A percentile compares a stretch with the other conserved stretches of the same genome.
phyloP scores from a whole-genome alignment of 345 rosid species.

The Acer yangbiense region DNA sequence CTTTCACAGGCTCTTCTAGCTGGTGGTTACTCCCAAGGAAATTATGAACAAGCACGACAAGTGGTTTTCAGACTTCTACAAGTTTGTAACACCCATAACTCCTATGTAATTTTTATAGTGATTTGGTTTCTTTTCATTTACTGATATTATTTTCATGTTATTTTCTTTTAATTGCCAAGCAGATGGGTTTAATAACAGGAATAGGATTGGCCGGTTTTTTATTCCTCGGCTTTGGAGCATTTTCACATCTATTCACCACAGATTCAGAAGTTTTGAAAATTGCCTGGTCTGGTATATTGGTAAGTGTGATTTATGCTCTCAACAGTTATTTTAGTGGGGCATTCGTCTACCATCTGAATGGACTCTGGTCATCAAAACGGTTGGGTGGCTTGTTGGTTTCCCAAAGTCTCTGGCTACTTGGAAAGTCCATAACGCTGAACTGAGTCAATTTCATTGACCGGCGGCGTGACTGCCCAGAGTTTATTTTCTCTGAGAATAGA shows the following conservation, averaged over 20 bases:
- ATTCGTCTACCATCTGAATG: background rate
- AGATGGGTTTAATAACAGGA: slow-evolving; percentile 87
- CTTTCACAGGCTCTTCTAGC: slow-evolving; percentile 84
- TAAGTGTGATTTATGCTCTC: slow-evolving; percentile 41
- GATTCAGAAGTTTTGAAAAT: slow-evolving; percentile 82
- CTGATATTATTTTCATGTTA: slow-evolving; percentile 20
- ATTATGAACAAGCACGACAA: slow-evolving; percentile 65
- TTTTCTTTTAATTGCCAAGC: slow-evolving; percentile 25
- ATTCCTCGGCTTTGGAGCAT: slow-evolving; percentile 72
- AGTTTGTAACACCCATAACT: slow-evolving; percentile 39
- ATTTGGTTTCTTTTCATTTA: background rate
- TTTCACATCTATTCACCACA: slow-evolving; percentile 68
- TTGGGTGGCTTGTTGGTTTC: background rate
- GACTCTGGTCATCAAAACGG: background rate
- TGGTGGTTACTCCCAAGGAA: slow-evolving; percentile 65
- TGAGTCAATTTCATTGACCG: background rate
- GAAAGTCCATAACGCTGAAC: background rate
- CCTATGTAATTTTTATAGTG: slow-evolving; percentile 7
- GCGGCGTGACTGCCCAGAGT: background rate
- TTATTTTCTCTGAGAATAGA: background rate
- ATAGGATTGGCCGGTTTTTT: slow-evolving; percentile 62
- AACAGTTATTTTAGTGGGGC: background rate
- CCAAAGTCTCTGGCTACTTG: background rate
- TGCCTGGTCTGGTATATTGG: slow-evolving; percentile 76
- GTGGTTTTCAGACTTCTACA: slow-evolving; percentile 64